Evolutionary conservation across 768 basidiomycete genomes (phyloP), one percentile per base, ranked within the genome.

Genomic region (Pulveroboletus sp.): DNA sequence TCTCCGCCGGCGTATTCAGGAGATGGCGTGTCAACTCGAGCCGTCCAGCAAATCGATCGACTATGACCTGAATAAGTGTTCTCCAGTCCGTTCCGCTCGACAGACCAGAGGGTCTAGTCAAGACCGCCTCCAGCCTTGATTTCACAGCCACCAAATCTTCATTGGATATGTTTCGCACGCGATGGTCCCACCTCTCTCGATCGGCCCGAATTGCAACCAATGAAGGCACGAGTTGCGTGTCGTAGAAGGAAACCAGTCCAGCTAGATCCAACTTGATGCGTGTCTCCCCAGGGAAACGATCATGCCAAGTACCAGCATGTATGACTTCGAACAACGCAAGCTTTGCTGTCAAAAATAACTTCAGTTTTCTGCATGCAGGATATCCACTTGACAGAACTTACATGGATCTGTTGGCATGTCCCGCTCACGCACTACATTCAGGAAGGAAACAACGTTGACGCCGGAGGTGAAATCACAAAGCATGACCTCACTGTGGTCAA

Each of bases 191-290:
- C 14, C 68, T 61, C 19, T 65, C 58, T 33, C 51, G 47, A 1
- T 54, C 56, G 0, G 51, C 52, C 17, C 72, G 62, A 27, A 51
- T 31, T 3, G 20, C 8, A 14, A 70, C 47, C 16, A 72, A 55
- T 5, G 69, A 70, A 6, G 68, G 69, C 0, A 27, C 59, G 4
- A 69, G 62, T 29, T 51, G 21, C 4, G 60, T 59, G 46, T 73
- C 69, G 29, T 73, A 73, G 54, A 73, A 68, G 5, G 72, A 71
- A 13, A 71, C 51, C 19, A 73, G 31, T 10, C 66, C 50, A 11
- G 69, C 31, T 9, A 68, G 57, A 41, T 73, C 67, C 21, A 73
- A 44, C 13, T 58, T 49, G 21, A 73, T 35, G 11, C 71, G 69
- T 0, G 58, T 64, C 23, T 72, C 69, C 13, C 70, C 71, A 1